Base-by-base conservation (phyloP, 2,329 filamentous ascomycete species). In the Cadophora malorum region DNA sequence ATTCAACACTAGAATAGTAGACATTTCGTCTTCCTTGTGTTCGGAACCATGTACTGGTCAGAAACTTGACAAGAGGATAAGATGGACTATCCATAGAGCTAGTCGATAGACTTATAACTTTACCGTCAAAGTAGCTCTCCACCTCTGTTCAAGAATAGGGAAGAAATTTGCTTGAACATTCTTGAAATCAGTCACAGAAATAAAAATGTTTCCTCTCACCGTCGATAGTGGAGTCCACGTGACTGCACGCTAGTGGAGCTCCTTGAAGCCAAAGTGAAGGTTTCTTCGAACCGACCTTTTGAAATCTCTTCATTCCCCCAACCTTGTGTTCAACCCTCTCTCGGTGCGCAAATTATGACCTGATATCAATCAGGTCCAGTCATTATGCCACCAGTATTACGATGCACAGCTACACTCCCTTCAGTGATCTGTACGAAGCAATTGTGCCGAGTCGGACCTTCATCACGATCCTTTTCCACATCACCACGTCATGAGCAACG, bases 401-500 rank as follows among this genome's bases (percentile, higher is more conserved):
- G 71, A 74, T 76, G 70, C 62, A 63, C 69, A 14, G 67, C 70
- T 58, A 23, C 72, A 31, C 60, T 73, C 28, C 56, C 74, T 31
- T 70, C 70, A 16, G 58, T 64, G 16, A 58, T 67, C n/a, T 74
- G 72, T 47, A 63, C 69, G 65, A 76, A 72, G 58, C 71, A 74
- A 23, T 61, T 76, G 47, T 72, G 69, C 64, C 71, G 64, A 60
- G 58, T 67, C 53, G 61, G 63, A 28, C 70, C 69, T 62, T 72
- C 65, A 38, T 72, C 72, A 62, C 73, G 75, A 67, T 74, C 72
- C 38, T 78, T 79, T 68, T 78, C 77, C n/a, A 70, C 74, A 9
- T 74, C 77, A 23, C 67, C 69, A 45, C 73, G 67, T 68, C 62
- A 72, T 52, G 68, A 74, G 38, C 69, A 71, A 55, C 67, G 72